Base-by-base conservation (phyloP, 176 grass and related monocot genomes). In the Cenchrus americanus region DNA sequence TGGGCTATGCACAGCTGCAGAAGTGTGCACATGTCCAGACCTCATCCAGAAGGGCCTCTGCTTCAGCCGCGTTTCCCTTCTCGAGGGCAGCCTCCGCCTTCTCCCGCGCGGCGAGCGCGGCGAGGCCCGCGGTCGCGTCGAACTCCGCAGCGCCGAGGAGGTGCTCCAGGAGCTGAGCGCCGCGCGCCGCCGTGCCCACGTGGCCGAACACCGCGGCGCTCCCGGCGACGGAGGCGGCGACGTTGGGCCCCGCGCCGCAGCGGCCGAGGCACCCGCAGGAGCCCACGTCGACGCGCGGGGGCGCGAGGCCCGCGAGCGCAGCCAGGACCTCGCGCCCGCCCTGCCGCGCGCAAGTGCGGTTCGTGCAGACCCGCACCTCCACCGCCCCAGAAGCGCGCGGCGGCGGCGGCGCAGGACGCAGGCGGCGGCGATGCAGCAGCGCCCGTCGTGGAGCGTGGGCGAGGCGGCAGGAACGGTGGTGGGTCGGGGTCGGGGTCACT, bases 281-380 rank as follows among this genome's bases (percentile, higher is more conserved):
- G 5, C 9, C 67, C 65, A 98, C 96, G 59, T 88, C 86, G 27
- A 95, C 80, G 15, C 61, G 71, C 60, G 88, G 82, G 22, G 92
- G 96, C 15, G 89, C 85, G 9, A 98, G 85, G 6, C 85, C 86
- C 26, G 69, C 87, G 44, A 95, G 87, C 80, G 89, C 86, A 40
- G 84, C 80, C 26, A 98, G 89, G 50, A 73, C 87, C 77, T 95
- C 96, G 69, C 96, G 87, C 22, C 77, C 87, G 43, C 93, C 96
- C 79, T 98, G 93, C 8, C 91, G 91, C 30, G 89, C 87, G 82
- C 96, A 98, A 14, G 89, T 89, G 47, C 93, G 96, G 66, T 90
- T 98, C 87, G 92, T 94, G 91, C 96, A 98, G 17, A 98, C 96
- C 67, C 96, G 84, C 47, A 98, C 8, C 79, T 81, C 84, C 48